Conservation (phyloP, 148 eudicot species). For the Limonium bicolor region DNA sequence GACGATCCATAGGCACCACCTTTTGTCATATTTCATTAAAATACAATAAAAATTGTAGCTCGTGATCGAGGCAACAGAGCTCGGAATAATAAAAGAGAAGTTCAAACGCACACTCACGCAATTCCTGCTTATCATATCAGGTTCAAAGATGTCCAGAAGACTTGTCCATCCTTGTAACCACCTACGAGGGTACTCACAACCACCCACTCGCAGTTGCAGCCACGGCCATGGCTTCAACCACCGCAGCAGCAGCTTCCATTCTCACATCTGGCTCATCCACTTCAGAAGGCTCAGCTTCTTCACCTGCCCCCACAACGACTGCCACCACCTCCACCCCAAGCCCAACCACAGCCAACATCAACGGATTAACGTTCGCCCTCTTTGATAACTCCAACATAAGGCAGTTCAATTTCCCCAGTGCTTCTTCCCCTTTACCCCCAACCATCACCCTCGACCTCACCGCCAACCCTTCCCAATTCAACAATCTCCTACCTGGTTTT, state of each 20-base stretch:
- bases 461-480: constrained; percentile 11
- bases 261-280: constrained; percentile 57
- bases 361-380: constrained; percentile 24
- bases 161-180: constrained; percentile 58
- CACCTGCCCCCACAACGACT: constrained; percentile 8
- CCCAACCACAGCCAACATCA: constrained; percentile 14
- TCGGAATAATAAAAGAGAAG: too few species aligned
- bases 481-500: constrained; percentile 12
- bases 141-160: constrained; percentile 62
- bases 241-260: constrained; percentile 74
- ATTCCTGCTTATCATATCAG: too few species aligned
- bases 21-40: too few species aligned
- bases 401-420: constrained; percentile 29
- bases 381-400: constrained; percentile 19
- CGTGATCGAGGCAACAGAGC: too few species aligned
- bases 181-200: constrained; percentile 75
- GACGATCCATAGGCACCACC: too few species aligned
- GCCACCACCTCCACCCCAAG: too few species aligned
- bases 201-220: constrained; percentile 56
- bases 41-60: too few species aligned
- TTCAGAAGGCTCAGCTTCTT: constrained; percentile 20
- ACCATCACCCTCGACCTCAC: constrained; percentile 79
- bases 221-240: constrained; percentile 74
- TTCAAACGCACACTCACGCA: too few species aligned
- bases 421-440: constrained; percentile 29